These are phyloP conservation scores for Rubroshorea leprosula DNA, from an alignment of 345 rosid species.

Conservation along the genomic window DNA sequence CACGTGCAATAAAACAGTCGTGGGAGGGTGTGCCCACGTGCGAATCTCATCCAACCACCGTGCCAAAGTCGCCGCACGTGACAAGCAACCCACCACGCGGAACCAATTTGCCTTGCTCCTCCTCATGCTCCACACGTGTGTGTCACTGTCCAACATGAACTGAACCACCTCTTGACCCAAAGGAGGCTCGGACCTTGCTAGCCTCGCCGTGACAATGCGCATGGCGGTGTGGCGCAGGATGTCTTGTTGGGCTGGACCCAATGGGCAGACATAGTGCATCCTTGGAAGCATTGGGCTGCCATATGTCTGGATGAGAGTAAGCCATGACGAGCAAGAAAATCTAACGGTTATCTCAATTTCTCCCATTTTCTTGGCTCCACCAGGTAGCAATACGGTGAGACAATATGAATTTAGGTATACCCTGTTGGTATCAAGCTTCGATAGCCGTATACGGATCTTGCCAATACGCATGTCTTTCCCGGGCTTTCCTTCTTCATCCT, in stretches of 20 bases:
- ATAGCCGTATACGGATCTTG: constrained; percentile 62
- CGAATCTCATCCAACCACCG: constrained; percentile 67
- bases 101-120: constrained; percentile 92
- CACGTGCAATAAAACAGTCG: constrained; percentile 59
- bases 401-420: constrained; percentile 55
- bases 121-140: constrained; percentile 92
- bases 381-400: constrained; percentile 52
- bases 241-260: constrained; percentile 78
- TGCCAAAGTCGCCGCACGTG: constrained; percentile 54
- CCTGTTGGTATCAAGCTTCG: constrained; percentile 73
- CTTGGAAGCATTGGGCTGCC: constrained; percentile 71
- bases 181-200: constrained; percentile 69
- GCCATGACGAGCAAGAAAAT: constrained; percentile 78
- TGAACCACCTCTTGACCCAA: constrained; percentile 87
- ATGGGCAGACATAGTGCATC: constrained; percentile 70
- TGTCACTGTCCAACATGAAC: constrained; percentile 70
- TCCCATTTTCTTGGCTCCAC: constrained; percentile 86
- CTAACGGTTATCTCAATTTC: constrained; percentile 76
- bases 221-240: constrained; percentile 78
- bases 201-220: constrained; percentile 67
- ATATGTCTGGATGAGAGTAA: constrained; percentile 66
- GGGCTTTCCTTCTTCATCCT: constrained; percentile 49
- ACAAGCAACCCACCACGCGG: constrained; percentile 61
- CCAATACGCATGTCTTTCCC: constrained; percentile 59
- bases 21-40: constrained; percentile 70